Conservation (phyloP, 352 stramenopile genomes). For the Globisporangium middletonii region DNA sequence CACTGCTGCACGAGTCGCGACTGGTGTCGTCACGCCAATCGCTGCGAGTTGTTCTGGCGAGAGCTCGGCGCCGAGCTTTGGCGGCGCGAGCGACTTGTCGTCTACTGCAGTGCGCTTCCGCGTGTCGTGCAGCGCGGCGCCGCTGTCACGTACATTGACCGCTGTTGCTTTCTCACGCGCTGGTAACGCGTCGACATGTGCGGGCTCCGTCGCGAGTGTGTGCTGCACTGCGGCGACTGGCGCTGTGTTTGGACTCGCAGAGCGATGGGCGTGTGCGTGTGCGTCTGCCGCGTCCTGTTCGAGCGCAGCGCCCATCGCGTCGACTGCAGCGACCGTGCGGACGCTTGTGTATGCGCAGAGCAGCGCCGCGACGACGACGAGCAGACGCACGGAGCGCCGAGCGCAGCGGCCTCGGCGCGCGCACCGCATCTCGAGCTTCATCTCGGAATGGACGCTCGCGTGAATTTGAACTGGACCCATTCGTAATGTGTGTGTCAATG, state of each 20-base stretch:
- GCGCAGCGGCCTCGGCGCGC: background rate
- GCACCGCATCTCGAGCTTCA: background rate
- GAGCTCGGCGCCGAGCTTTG: conserved; percentile 7
- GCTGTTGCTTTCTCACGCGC: no score
- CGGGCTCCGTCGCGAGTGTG: no score
- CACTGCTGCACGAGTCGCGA: no score
- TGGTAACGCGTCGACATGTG: no score
- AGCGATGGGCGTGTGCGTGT: background rate
- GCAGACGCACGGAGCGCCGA: background rate
- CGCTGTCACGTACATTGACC: background rate
- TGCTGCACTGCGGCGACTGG: no score
- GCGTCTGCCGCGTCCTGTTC: conserved; percentile 7
- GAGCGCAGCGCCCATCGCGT: conserved; percentile 12
- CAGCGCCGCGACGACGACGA: background rate
- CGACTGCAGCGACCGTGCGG: background rate
- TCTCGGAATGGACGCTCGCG: background rate
- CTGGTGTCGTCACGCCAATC: conserved; percentile 7
- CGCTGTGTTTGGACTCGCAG: no score
- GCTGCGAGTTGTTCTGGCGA: conserved; percentile 10
- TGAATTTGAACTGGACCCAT: no score
- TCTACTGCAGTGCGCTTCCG: background rate
- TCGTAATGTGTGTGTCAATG: no score
- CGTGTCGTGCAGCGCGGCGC: background rate
- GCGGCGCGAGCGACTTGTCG: background rate
- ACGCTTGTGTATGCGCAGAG: background rate